A percentile compares a stretch with the other conserved stretches of the same genome.
Conservation (phyloP, 371 early-diverging fungal species). For the Mortierella sp. region DNA sequence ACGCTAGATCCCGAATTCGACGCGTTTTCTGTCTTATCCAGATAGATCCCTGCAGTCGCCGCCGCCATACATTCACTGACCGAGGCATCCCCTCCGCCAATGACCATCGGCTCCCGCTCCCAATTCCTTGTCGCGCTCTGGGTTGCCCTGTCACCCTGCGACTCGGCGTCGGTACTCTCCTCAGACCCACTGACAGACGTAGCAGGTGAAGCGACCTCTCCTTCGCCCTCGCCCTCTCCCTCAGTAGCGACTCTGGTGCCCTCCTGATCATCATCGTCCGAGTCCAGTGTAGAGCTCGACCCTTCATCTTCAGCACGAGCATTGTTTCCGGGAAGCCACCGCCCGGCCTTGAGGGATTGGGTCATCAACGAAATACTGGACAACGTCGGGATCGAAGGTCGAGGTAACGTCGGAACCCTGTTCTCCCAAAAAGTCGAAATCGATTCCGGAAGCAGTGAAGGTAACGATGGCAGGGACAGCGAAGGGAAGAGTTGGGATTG, state of each 20-base stretch:
- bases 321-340: conserved; percentile 33
- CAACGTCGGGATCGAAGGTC: conserved; percentile 42
- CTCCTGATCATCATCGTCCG: background rate
- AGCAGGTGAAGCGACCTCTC: background rate
- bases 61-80: conserved; percentile 43
- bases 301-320: background rate
- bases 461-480: conserved; percentile 42
- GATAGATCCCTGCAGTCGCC: conserved; percentile 31
- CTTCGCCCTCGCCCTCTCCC: conserved; percentile 4
- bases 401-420: conserved; percentile 35
- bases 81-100: conserved; percentile 35
- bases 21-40: conserved; percentile 20
- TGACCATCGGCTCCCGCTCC: background rate
- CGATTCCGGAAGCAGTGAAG: conserved; percentile 39
- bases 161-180: background rate
- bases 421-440: conserved; percentile 53
- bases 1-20: background rate
- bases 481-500: conserved; percentile 32
- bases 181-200: conserved; percentile 1
- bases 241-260: background rate
- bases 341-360: conserved; percentile 42
- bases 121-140: background rate
- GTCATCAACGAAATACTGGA: conserved; percentile 44
- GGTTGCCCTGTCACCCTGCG: background rate
- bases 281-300: background rate